Evolutionary conservation across 306 rosid species (phyloP).

Genomic region (Ochetophila trinervis): DNA sequence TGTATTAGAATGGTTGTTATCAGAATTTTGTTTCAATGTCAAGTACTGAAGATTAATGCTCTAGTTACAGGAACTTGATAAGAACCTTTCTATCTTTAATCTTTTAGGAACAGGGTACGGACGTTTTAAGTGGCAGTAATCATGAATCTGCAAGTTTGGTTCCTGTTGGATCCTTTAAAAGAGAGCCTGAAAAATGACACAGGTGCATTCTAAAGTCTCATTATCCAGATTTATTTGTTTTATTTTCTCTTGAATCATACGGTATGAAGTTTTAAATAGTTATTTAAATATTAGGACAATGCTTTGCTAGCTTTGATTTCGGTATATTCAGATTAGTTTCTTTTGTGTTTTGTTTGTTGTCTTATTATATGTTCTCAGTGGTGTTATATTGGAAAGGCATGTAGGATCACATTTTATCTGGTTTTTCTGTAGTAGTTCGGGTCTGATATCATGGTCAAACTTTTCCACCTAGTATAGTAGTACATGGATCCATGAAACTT

Average conservation of each 20-base stretch:
- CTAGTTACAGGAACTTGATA: conserved; percentile 9
- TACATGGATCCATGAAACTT: too few species aligned
- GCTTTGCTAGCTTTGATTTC: conserved; percentile 2
- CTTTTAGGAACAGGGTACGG: conserved; percentile 30
- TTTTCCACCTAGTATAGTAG: too few species aligned
- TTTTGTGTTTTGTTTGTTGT: too few species aligned
- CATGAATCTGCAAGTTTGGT: conserved; percentile 34
- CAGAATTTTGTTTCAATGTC: not conserved
- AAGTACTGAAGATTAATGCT: conserved; percentile 2
- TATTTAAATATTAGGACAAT: not conserved
- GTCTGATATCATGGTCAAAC: too few species aligned
- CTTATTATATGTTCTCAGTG: too few species aligned
- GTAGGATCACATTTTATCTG: too few species aligned
- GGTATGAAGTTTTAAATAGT: not conserved
- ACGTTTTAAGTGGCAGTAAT: conserved; percentile 31
- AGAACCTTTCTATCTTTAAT: not conserved
- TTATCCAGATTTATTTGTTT: not conserved
- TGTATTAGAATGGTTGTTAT: not conserved
- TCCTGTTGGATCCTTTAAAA: conserved; percentile 30
- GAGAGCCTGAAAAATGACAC: conserved; percentile 27
- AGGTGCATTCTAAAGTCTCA: conserved; percentile 15
- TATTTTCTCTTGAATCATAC: not conserved
- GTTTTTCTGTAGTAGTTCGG: too few species aligned
- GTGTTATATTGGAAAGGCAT: too few species aligned
- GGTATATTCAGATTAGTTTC: not conserved